Evolutionary conservation across 2,329 filamentous ascomycete species (phyloP).

Genomic region (Phyllosticta citribraziliensis): DNA sequence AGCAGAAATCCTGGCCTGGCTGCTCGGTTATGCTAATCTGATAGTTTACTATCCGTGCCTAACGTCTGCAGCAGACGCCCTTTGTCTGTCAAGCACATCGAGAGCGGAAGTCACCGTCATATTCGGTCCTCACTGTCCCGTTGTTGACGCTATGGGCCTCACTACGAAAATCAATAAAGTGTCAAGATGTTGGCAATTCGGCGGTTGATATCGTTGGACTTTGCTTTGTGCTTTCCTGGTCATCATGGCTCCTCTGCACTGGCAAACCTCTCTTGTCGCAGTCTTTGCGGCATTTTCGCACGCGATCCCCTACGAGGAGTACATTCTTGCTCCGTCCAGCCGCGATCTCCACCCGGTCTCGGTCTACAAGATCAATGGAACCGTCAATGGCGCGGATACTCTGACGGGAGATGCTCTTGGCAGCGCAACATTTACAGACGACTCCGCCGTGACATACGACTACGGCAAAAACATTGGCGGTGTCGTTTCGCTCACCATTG

Average conservation of each 20-base stretch:
- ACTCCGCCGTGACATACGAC: constrained; percentile 32
- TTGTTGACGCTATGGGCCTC: not conserved
- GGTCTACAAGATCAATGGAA: constrained; percentile 32
- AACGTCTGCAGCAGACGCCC: not conserved
- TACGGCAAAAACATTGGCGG: constrained; percentile 35
- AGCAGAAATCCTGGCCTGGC: not conserved
- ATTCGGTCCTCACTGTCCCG: constrained; percentile 1
- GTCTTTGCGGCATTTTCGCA: not conserved
- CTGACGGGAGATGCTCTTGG: constrained; percentile 21
- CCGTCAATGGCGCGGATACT: constrained; percentile 25
- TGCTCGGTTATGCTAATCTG: not conserved
- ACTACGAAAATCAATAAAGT: not conserved
- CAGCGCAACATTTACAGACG: constrained; percentile 25
- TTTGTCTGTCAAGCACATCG: not conserved
- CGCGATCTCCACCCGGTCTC: constrained; percentile 26
- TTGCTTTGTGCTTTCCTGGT: not conserved
- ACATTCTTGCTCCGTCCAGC: constrained; percentile 33
- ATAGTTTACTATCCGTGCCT: not conserved
- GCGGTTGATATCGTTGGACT: not conserved
- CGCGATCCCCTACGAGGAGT: constrained; percentile 27
- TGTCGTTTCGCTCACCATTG: constrained; percentile 17
- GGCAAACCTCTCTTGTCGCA: not conserved
- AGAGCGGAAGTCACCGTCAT: not conserved
- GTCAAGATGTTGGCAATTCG: not conserved
- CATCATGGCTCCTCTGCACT: not conserved